Conservation (phyloP, 805 yeast genomes). For the Cyberlindnera euphorbiiphila region DNA sequence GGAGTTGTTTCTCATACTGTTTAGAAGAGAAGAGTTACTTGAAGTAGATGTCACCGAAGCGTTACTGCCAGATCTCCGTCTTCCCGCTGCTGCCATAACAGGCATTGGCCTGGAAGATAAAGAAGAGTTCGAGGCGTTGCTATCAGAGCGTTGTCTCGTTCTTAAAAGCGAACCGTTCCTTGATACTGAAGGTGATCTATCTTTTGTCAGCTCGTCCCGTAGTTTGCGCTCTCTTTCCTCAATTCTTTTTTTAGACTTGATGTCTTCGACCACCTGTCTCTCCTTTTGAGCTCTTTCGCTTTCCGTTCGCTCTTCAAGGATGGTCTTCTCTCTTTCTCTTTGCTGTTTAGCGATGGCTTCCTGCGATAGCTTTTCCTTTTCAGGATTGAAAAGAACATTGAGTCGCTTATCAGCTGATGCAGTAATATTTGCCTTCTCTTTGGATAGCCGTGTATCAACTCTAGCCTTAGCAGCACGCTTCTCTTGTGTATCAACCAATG, state of each 20-base stretch:
- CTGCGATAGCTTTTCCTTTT: slow-evolving; percentile 17
- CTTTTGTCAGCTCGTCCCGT: slow-evolving; percentile 17
- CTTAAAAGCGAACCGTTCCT: slow-evolving; percentile 13
- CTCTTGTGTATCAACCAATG: slow-evolving; percentile 10
- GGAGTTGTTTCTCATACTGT: slow-evolving; percentile 12
- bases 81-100: slow-evolving; percentile 1
- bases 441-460: slow-evolving; percentile 4
- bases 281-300: slow-evolving; percentile 16
- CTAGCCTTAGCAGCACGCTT: slow-evolving; percentile 7
- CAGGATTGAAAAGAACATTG: slow-evolving; percentile 19
- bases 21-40: slow-evolving; percentile 13
- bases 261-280: slow-evolving; percentile 13
- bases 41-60: slow-evolving; percentile 20
- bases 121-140: slow-evolving; percentile 15
- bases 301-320: slow-evolving; percentile 13
- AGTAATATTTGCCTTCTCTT: slow-evolving; percentile 2
- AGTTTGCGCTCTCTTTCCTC: slow-evolving; percentile 21
- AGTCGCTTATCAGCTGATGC: slow-evolving; percentile 10
- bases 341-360: slow-evolving; percentile 20
- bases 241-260: slow-evolving; percentile 12
- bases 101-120: neutral
- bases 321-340: slow-evolving; percentile 17
- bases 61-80: slow-evolving; percentile 21
- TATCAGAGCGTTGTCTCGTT: slow-evolving; percentile 18
- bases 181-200: slow-evolving; percentile 19